Evolutionary conservation across 139 green algal genomes (phyloP).

Genomic region (Coelastrella sp.): DNA sequence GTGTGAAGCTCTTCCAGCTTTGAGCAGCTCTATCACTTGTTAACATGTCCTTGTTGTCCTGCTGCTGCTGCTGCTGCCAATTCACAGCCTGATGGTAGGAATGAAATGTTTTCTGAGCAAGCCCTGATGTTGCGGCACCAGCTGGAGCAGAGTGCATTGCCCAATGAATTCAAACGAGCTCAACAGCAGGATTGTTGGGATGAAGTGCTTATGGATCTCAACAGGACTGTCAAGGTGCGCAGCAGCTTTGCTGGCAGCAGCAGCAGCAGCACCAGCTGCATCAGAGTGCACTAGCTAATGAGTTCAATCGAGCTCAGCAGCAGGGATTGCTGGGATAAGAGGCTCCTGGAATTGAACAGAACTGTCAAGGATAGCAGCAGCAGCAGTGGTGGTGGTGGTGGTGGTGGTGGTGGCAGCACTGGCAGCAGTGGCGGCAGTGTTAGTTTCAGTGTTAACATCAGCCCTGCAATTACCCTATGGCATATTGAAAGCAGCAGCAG

Average conservation of each 20-base stretch:
- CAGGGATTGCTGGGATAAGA: slow-evolving; percentile 4
- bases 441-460: neutral
- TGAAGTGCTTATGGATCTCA: slow-evolving; percentile 38
- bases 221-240: slow-evolving; percentile 32
- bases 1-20: too few species aligned
- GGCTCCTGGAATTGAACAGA: slow-evolving; percentile 32
- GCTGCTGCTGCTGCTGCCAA: neutral
- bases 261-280: slow-evolving; percentile 36
- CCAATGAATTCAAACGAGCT: slow-evolving; percentile 35
- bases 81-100: neutral
- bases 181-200: slow-evolving; percentile 9
- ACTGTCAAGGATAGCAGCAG: slow-evolving; percentile 22
- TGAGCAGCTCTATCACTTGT: neutral
- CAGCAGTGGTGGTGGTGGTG: neutral
- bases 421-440: neutral
- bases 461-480: too few species aligned
- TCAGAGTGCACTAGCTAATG: slow-evolving; percentile 24
- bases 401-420: neutral
- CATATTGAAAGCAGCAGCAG: too few species aligned
- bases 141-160: slow-evolving; percentile 40
- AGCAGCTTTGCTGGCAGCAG: neutral
- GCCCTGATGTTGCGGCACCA: slow-evolving; percentile 35
- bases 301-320: slow-evolving; percentile 30
- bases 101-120: too few species aligned
- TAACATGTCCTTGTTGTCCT: neutral